phyloP scores from a whole-genome alignment of 2,329 filamentous ascomycete species.

The Clonostachys sp. region DNA sequence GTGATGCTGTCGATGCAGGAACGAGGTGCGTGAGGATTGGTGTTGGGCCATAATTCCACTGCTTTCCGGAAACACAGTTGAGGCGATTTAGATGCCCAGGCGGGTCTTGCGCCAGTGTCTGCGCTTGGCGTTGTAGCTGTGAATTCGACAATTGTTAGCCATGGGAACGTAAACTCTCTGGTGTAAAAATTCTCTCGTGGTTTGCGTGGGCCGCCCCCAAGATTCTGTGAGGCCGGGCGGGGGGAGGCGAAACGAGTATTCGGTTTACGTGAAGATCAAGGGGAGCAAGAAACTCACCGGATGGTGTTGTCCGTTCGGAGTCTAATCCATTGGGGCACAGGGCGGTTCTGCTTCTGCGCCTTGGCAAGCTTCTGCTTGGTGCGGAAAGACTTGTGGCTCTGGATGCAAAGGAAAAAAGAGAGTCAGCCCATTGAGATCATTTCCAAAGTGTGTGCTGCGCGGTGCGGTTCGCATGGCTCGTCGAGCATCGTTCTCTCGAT shows the following conservation, averaged over 20 bases:
- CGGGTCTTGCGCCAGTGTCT: conserved; percentile 99
- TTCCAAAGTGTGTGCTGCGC: too few species aligned
- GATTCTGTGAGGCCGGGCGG: background rate
- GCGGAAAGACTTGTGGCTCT: conserved; percentile 99
- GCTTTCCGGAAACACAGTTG: conserved; percentile 16
- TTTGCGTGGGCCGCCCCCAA: background rate
- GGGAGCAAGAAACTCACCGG: conserved; percentile 64
- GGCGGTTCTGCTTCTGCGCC: conserved; percentile 99
- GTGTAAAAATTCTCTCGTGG: background rate
- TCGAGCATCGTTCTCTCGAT: background rate
- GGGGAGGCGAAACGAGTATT: background rate
- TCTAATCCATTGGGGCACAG: conserved; percentile 99
- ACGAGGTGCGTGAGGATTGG: too few species aligned
- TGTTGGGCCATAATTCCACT: background rate
- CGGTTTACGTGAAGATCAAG: background rate
- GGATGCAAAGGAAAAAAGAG: conserved; percentile 14
- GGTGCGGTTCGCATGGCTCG: too few species aligned
- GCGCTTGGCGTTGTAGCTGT: conserved; percentile 99
- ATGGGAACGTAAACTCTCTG: background rate
- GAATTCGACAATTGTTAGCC: background rate
- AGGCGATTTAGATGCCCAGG: conserved; percentile 84
- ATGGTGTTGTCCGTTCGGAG: conserved; percentile 98
- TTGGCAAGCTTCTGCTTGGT: conserved; percentile 99
- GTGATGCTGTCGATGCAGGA: too few species aligned
- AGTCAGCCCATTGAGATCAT: conserved; percentile 2